Evolutionary conservation across 2,329 filamentous ascomycete genomes (phyloP), one percentile per base, ranked within the genome.

Genomic region (Tolypocladium inflatum): DNA sequence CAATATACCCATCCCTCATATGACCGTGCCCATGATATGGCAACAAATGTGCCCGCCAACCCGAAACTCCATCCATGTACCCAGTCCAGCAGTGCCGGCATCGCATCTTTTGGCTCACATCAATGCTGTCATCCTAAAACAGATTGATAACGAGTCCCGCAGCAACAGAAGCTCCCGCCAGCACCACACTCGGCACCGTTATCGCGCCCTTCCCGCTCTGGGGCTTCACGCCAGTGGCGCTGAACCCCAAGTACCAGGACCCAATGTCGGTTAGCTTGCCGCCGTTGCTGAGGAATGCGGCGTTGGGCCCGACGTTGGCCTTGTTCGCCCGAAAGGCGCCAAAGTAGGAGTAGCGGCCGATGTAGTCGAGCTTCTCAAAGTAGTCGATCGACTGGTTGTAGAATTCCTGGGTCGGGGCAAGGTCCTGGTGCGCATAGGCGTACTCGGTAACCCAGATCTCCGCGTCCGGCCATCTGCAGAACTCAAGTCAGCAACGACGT

Each of bases 371-470:
- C 52, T 65, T 67, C 57, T 93, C 89, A 60, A 93, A 82, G 70
- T 85, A 90, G 51, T 83, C 78, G 56, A 81, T 71, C 3, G 81
- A 85, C 65, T 76, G 77, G 65, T 91, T 90, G 74, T 83, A 91
- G 68, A 89, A 91, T 0, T 68, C 63, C 67, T 90, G 81, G 0
- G 85, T 86, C 0, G 77, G 71, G 1, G 68, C 59, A 19, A 90
- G 77, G 33, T 79, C 74, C 64, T 82, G 76, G 61, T 86, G 71
- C 58, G 83, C 74, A 57, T 80, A 79, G 42, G 86, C 89, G 69
- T 87, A 91, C 71, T 94, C 90, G 33, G 90, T 93, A 13, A 93
- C 77, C 90, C 89, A 93, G 60, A 92, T 82, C 4, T 80, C 78
- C 39, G 77, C 75, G 60, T 81, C 78, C 10, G 84, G 85, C 69